A percentile compares a stretch with the other conserved stretches of the same genome.
Evolutionary conservation across 805 yeast species (phyloP).

Genomic region (Candida vartiovaarae): DNA sequence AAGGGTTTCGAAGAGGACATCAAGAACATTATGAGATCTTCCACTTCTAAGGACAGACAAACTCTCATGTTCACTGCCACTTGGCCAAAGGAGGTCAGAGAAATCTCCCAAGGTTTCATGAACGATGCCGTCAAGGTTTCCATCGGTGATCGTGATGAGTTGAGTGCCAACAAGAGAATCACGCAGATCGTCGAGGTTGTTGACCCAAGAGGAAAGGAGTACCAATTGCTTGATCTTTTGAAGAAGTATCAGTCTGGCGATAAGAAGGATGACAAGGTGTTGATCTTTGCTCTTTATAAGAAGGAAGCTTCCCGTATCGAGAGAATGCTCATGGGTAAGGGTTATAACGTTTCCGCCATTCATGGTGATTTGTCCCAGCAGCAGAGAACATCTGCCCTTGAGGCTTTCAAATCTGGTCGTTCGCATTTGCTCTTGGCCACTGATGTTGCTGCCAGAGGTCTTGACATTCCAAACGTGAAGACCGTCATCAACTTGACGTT

Average conservation of each 20-base stretch:
- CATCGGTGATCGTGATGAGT: slow-evolving; percentile 91
- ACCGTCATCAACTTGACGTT: slow-evolving; percentile 91
- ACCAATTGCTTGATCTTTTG: slow-evolving; percentile 59
- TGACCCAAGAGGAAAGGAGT: slow-evolving; percentile 72
- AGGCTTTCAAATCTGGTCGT: slow-evolving; percentile 75
- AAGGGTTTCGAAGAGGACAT: slow-evolving; percentile 98
- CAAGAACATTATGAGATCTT: slow-evolving; percentile 64
- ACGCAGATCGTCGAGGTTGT: slow-evolving; percentile 91
- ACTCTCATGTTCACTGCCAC: slow-evolving; percentile 99
- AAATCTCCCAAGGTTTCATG: slow-evolving; percentile 83
- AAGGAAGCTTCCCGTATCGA: slow-evolving; percentile 95
- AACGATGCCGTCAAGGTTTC: slow-evolving; percentile 79
- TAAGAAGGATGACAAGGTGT: slow-evolving; percentile 67
- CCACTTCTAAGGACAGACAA: slow-evolving; percentile 55
- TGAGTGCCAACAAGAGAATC: slow-evolving; percentile 90
- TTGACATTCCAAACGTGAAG: slow-evolving; percentile 96
- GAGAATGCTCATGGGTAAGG: slow-evolving; percentile 60
- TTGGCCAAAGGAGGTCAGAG: slow-evolving; percentile 99
- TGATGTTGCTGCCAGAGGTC: slow-evolving; percentile 97
- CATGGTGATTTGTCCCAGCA: slow-evolving; percentile 94
- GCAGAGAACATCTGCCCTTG: slow-evolving; percentile 85
- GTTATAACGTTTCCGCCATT: slow-evolving; percentile 81
- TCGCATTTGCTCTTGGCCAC: slow-evolving; percentile 82
- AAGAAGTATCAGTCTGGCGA: slow-evolving; percentile 67
- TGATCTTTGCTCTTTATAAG: slow-evolving; percentile 91